Conservation (phyloP, 805 yeast species). For the Candida qinlingensis region DNA sequence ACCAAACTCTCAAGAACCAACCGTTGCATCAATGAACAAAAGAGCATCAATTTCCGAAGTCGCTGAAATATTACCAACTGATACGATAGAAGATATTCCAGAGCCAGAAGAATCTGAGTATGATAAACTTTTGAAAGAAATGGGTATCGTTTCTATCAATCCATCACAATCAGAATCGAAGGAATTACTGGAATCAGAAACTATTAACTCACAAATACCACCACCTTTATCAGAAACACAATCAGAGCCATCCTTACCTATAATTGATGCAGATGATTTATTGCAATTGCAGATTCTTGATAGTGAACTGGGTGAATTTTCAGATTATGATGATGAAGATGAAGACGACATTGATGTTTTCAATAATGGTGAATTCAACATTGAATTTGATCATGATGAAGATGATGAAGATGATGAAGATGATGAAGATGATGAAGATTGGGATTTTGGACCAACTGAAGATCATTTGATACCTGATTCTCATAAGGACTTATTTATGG, state of each 20-base stretch:
- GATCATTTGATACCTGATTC: constrained; percentile 17
- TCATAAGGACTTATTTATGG: constrained; percentile 16
- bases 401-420: constrained; percentile 19
- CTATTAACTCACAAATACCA: neutral
- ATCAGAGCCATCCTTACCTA: too few species aligned
- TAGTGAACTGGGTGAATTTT: constrained; percentile 40
- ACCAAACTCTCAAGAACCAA: neutral
- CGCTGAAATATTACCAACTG: neutral
- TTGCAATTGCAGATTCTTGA: constrained; percentile 51
- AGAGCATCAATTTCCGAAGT: neutral
- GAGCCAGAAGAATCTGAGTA: constrained; percentile 1
- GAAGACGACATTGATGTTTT: constrained; percentile 35
- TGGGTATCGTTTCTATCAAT: constrained; percentile 14
- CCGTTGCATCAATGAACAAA: neutral
- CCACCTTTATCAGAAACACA: too few species aligned
- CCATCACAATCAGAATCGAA: neutral
- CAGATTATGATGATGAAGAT: constrained; percentile 29
- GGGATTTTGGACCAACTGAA: constrained; percentile 13
- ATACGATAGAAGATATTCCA: neutral
- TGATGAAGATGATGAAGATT: constrained; percentile 19
- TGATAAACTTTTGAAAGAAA: constrained; percentile 8
- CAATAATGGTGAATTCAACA: constrained; percentile 30
- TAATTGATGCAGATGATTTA: constrained; percentile 39
- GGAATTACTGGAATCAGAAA: neutral
- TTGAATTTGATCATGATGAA: constrained; percentile 25